These are phyloP conservation scores for Fraxinus velutina DNA, from an alignment of 305 asterid species.

Conservation along the genomic window DNA sequence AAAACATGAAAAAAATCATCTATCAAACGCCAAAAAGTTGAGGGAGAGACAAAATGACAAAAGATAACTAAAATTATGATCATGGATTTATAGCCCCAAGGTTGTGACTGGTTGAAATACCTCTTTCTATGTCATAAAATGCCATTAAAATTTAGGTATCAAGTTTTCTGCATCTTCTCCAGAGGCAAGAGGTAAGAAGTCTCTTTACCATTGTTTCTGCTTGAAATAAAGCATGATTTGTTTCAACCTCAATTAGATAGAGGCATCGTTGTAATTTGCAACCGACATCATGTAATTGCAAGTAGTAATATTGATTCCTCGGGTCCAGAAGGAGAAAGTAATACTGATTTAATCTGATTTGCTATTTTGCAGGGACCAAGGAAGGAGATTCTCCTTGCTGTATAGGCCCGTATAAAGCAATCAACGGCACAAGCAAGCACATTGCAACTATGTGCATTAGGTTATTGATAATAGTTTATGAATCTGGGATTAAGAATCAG, in stretches of 20 bases:
- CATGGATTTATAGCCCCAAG: not conserved
- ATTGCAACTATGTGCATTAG: slow-evolving; percentile 13
- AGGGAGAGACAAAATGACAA: not conserved
- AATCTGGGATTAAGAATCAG: not conserved
- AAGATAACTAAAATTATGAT: not conserved
- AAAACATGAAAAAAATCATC: not conserved
- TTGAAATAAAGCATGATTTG: not conserved
- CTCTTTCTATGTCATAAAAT: not conserved
- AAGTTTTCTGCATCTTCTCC: not conserved
- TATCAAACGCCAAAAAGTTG: not conserved
- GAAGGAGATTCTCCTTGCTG: slow-evolving; percentile 51
- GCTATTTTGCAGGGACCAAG: slow-evolving; percentile 53
- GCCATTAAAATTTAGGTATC: not conserved
- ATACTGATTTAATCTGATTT: not conserved
- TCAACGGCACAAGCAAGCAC: slow-evolving; percentile 17
- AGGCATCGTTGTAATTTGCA: not conserved
- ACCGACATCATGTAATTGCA: not conserved
- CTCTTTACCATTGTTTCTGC: not conserved
- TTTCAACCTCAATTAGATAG: not conserved
- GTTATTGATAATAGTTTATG: not conserved
- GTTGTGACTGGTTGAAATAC: not conserved
- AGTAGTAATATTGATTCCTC: not conserved
- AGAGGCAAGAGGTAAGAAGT: not conserved
- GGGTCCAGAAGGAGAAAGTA: not conserved
- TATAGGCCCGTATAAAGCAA: slow-evolving; percentile 31